Percentiles rank a stretch among this genome's conserved stretches.
phyloP scores from a whole-genome alignment of 805 yeast species.

The Pichia eremophila region DNA sequence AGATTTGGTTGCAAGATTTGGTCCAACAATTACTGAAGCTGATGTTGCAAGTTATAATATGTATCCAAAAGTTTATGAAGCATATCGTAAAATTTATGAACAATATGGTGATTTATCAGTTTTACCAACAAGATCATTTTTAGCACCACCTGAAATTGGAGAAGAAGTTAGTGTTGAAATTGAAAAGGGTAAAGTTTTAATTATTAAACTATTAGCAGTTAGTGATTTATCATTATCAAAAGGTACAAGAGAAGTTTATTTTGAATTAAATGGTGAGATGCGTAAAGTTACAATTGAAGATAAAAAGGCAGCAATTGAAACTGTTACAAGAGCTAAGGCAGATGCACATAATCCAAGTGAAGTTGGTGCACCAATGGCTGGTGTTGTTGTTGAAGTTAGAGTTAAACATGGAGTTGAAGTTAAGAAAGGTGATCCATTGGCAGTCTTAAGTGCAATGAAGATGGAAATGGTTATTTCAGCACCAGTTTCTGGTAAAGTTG shows the following conservation, averaged over 20 bases:
- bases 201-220: slow-evolving; percentile 83
- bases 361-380: slow-evolving; percentile 99
- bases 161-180: slow-evolving; percentile 85
- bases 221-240: slow-evolving; percentile 80
- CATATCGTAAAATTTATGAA: slow-evolving; percentile 62
- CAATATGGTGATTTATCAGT: slow-evolving; percentile 89
- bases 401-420: slow-evolving; percentile 81
- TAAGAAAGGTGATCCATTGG: slow-evolving; percentile 92
- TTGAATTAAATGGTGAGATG: slow-evolving; percentile 97
- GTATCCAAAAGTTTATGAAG: slow-evolving; percentile 97
- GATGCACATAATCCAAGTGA: slow-evolving; percentile 79
- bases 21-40: slow-evolving; percentile 61
- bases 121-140: slow-evolving; percentile 84
- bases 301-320: slow-evolving; percentile 76
- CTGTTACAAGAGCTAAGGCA: slow-evolving; percentile 84
- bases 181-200: slow-evolving; percentile 90
- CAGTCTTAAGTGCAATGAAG: slow-evolving; percentile 95
- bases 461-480: slow-evolving; percentile 99
- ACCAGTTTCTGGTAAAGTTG: slow-evolving; percentile 77
- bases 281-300: slow-evolving; percentile 91
- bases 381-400: slow-evolving; percentile 92
- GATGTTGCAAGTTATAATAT: slow-evolving; percentile 94
- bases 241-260: slow-evolving; percentile 93
- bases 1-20: slow-evolving; percentile 71
- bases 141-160: slow-evolving; percentile 78